A percentile compares a stretch with the other conserved stretches of the same genome.
Conservation (phyloP, 768 basidiomycete genomes). For the Bullera alba region DNA sequence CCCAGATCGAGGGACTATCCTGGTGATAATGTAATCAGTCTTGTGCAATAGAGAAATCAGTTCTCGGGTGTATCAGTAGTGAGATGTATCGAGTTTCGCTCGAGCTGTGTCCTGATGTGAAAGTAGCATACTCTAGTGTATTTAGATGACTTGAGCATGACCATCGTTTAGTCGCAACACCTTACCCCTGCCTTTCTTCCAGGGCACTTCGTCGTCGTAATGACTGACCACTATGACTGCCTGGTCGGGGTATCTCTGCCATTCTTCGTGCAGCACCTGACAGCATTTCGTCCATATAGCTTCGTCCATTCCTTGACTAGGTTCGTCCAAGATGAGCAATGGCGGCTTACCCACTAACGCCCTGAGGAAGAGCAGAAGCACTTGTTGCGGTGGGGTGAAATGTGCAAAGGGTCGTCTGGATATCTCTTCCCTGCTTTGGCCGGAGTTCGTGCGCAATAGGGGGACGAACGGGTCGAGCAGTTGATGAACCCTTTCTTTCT, state of each 20-base stretch:
- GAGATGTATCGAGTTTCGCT: no score
- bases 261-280: conserved; percentile 56
- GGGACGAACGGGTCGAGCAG: conserved; percentile 49
- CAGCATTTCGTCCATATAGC: conserved; percentile 62
- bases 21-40: no score
- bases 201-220: conserved; percentile 90
- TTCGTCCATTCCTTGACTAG: conserved; percentile 86
- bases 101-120: no score
- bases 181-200: conserved; percentile 53
- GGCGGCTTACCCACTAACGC: conserved; percentile 69
- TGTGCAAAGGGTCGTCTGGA: conserved; percentile 60
- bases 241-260: conserved; percentile 49
- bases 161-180: conserved; percentile 50
- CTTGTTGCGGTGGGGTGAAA: conserved; percentile 68
- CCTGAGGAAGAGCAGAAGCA: conserved; percentile 73
- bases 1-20: no score
- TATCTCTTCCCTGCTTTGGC: conserved; percentile 26
- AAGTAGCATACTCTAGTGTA: no score
- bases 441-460: background rate
- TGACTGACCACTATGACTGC: conserved; percentile 81
- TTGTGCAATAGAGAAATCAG: no score
- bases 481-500: conserved; percentile 51
- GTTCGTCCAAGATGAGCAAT: conserved; percentile 81
- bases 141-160: conserved; percentile 13
- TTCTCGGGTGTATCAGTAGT: no score